Evolutionary conservation across 257 asterid species (phyloP), one percentile per base, ranked within the genome.

Genomic region (Ocimum tenuiflorum): DNA sequence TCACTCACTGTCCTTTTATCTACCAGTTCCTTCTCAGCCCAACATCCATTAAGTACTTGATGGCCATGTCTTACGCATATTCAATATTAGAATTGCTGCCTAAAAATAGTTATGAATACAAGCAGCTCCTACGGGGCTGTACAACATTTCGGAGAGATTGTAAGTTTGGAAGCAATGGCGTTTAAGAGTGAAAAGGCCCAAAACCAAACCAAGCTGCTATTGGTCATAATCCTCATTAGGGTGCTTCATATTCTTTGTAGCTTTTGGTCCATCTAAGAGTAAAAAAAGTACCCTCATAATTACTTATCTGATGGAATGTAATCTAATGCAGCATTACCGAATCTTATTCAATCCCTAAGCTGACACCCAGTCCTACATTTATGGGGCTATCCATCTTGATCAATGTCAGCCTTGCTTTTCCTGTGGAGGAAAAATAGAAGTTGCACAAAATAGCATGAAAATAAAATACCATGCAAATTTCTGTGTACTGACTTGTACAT

Each of bases 361-460:
- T 29, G 66, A 35, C 8, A 54, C 47, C 29, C 20, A 10, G 38
- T 53, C 22, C n/a, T 53, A 60, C 52, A 29, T 52, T 54, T 57
- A 48, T 54, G 43, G 27, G 35, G 51, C 13, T 11, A 8, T n/a
- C 8, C 15, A 58, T 56, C 49, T 55, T 7, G 29, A 33, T 55
- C n/a, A 48, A 23, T 60, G 60, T 48, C 27, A 15, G 31, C 41
- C 31, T 58, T 47, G 18, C 50, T 19, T 45, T 57, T 48, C 72
- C 47, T 67, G 48, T 57, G 46, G 67, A 49, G 13, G 39, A 14
- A 50, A 66, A 47, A 52, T 3, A 11, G 31, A 43, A 46, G 71
- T 47, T 68, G 24, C 17, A 24, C 14, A 14, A 56, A 49, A 47
- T 38, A 60, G 17, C 17, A 8, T 35, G 31, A 62, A 45, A 22